Percentiles rank a stretch among this genome's conserved stretches.
These are phyloP conservation scores for Globisporangium abappressorium DNA, from an alignment of 352 stramenopile species.

Conservation along the genomic window DNA sequence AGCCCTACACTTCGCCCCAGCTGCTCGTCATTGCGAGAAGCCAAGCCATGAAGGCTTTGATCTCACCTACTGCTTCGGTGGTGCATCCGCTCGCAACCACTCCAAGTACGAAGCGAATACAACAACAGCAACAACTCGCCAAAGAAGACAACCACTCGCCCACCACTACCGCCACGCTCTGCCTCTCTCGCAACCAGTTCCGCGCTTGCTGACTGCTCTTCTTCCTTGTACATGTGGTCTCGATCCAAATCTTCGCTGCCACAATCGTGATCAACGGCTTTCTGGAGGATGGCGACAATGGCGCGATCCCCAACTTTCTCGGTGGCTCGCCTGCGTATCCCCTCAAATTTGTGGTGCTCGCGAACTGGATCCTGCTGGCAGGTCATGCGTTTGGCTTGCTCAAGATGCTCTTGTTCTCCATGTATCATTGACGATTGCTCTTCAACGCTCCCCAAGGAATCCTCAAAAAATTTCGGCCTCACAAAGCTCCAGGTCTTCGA, in stretches of 20 bases:
- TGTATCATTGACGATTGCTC: background rate
- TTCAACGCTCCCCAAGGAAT: background rate
- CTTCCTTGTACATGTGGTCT: background rate
- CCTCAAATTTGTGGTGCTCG: background rate
- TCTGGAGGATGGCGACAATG: background rate
- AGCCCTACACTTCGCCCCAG: no score
- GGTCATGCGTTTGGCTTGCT: background rate
- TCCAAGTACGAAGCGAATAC: background rate
- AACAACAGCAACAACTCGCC: background rate
- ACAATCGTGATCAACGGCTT: background rate
- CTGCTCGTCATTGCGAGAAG: background rate
- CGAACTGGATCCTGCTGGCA: background rate
- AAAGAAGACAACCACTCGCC: background rate
- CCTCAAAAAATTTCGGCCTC: background rate
- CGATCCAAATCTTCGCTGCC: background rate
- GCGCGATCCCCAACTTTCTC: background rate
- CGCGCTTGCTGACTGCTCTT: conserved; percentile 5
- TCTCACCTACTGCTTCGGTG: no score
- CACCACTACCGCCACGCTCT: background rate
- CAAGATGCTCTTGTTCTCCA: background rate
- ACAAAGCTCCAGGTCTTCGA: background rate
- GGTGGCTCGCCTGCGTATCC: background rate
- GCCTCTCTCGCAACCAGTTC: background rate
- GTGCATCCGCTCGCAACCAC: background rate
- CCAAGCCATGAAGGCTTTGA: background rate